A percentile compares a stretch with the other conserved stretches of the same genome.
phyloP scores from a whole-genome alignment of 805 yeast species.

The Metschnikowia koreensis region DNA sequence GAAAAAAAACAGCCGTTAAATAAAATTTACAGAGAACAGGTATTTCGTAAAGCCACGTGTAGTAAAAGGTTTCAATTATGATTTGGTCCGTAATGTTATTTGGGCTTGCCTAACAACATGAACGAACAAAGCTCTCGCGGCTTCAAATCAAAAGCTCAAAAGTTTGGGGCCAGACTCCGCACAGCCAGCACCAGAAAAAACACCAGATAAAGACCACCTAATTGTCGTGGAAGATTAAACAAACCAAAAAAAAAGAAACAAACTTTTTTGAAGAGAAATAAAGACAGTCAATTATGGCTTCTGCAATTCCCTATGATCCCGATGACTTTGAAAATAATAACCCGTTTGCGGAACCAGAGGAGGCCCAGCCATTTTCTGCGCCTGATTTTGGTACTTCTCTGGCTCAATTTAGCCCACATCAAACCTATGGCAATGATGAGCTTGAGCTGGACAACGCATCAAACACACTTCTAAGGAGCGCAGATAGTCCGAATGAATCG shows the following conservation, averaged over 20 bases:
- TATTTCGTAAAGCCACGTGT: too few species aligned
- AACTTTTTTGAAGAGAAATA: not conserved
- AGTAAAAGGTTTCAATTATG: too few species aligned
- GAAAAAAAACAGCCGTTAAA: too few species aligned
- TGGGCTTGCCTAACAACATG: too few species aligned
- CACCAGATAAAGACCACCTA: too few species aligned
- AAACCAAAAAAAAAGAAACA: too few species aligned
- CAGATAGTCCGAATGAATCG: not conserved
- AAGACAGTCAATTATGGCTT: constrained; percentile 29
- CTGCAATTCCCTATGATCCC: constrained; percentile 47
- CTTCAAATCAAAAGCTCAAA: too few species aligned
- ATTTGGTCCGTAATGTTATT: too few species aligned
- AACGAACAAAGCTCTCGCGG: too few species aligned
- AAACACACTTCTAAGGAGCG: not conserved
- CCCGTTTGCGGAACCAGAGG: constrained; percentile 38
- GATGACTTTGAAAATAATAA: constrained; percentile 45
- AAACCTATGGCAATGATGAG: not conserved
- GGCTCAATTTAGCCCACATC: not conserved
- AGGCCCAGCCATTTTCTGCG: not conserved
- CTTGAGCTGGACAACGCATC: not conserved
- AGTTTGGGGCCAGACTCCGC: too few species aligned
- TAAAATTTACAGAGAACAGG: too few species aligned
- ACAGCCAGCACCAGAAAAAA: not conserved
- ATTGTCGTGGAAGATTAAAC: not conserved
- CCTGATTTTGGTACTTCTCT: not conserved